Percentiles rank a stretch among this genome's conserved stretches.
phyloP scores from a whole-genome alignment of 2,329 filamentous ascomycete species.

The Lasiodiplodia sp. region DNA sequence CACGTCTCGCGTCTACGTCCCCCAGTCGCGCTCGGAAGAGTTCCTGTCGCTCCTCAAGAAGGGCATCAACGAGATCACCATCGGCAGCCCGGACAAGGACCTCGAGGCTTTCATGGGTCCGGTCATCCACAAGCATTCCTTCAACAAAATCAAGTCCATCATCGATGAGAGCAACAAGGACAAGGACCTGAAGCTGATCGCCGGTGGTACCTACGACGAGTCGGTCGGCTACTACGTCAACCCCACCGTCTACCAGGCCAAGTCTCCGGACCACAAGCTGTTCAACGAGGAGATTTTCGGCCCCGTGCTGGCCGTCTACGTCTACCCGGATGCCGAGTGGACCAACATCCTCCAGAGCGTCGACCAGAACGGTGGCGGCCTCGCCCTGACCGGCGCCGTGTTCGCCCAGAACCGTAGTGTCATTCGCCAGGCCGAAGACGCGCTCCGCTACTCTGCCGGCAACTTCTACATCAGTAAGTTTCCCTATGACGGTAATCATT shows the following conservation, averaged over 20 bases:
- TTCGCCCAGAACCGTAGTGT: slow-evolving; percentile 74
- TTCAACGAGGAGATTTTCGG: slow-evolving; percentile 84
- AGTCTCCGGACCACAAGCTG: slow-evolving; percentile 75
- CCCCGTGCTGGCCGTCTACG: slow-evolving; percentile 74
- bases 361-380: slow-evolving; percentile 72
- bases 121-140: slow-evolving; percentile 82
- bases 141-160: slow-evolving; percentile 77
- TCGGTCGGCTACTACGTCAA: slow-evolving; percentile 83
- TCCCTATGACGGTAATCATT: slow-evolving; percentile 16
- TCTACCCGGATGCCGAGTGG: slow-evolving; percentile 79
- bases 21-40: slow-evolving; percentile 74
- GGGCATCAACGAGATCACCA: slow-evolving; percentile 73
- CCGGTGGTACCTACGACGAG: slow-evolving; percentile 78
- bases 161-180: slow-evolving; percentile 82
- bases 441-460: slow-evolving; percentile 74
- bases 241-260: slow-evolving; percentile 81
- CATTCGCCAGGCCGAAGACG: slow-evolving; percentile 73
- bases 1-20: slow-evolving; percentile 79
- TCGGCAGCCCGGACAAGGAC: slow-evolving; percentile 70
- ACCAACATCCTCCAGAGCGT: slow-evolving; percentile 66
- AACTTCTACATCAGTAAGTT: slow-evolving; percentile 78
- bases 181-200: slow-evolving; percentile 72
- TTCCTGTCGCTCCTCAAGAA: slow-evolving; percentile 71
- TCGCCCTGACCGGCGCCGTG: slow-evolving; percentile 78
- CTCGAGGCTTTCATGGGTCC: slow-evolving; percentile 84